Percentiles rank a stretch among this genome's conserved stretches.
Evolutionary conservation across 345 rosid genomes (phyloP).

Genomic region (Aethionema arabicum): DNA sequence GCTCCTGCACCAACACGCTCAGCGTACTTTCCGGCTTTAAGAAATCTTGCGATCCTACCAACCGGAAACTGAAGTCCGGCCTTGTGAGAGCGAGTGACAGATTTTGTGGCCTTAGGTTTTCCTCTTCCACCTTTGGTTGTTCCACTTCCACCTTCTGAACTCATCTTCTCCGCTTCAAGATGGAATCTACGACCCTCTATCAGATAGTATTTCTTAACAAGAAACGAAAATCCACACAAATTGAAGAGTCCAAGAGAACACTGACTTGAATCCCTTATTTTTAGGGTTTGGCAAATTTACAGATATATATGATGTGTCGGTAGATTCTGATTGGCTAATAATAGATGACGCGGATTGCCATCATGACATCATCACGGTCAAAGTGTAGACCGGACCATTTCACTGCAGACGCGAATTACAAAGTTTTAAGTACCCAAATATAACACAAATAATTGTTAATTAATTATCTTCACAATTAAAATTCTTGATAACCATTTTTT

Average conservation of each 20-base stretch:
- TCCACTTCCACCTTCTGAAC: slow-evolving; percentile 26
- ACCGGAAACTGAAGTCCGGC: slow-evolving; percentile 79
- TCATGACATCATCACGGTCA: neutral
- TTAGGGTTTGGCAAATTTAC: slow-evolving; percentile 1
- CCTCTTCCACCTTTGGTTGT: slow-evolving; percentile 42
- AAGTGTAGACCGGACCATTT: too few species aligned
- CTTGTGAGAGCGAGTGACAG: slow-evolving; percentile 60
- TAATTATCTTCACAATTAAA: too few species aligned
- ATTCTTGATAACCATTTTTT: too few species aligned
- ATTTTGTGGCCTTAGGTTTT: slow-evolving; percentile 49
- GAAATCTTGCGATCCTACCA: slow-evolving; percentile 65
- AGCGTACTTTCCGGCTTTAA: slow-evolving; percentile 63
- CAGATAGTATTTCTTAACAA: neutral
- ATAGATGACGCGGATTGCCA: slow-evolving; percentile 20
- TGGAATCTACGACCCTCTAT: neutral
- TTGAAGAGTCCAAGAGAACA: neutral
- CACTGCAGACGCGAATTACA: too few species aligned
- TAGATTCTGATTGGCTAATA: slow-evolving; percentile 4
- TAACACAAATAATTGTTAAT: too few species aligned
- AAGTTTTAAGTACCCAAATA: too few species aligned
- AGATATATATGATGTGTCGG: neutral
- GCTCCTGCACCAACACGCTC: slow-evolving; percentile 72
- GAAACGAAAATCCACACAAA: neutral
- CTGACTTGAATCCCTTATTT: neutral
- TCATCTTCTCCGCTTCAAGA: slow-evolving; percentile 9